Base-by-base conservation (phyloP, 345 rosid genomes). In the Sonneratia alba region DNA sequence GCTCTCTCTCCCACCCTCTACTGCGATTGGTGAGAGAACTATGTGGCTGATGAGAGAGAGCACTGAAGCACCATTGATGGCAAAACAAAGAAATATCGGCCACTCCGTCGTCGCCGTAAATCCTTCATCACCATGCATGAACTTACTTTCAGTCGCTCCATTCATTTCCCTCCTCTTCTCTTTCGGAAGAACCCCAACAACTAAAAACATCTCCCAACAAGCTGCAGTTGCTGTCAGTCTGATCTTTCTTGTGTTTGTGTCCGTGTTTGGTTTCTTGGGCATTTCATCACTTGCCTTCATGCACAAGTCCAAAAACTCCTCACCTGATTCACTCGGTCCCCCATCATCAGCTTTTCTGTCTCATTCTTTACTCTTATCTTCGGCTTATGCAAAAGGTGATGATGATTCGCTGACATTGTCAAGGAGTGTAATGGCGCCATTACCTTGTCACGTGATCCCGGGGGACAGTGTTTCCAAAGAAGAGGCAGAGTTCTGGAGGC, bases 401-500 rank as follows among this genome's bases (percentile, higher is more conserved):
- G n/a, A 36, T 7, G 69, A 15, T 36, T 8, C 22, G 13, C 57
- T 19, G 57, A 16, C 57, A 53, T 19, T 53, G n/a, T 53, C 57
- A 8, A 53, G 57, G 57, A 53, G 57, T 15, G 22, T 19, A 5
- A 53, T 53, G 57, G 21, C 19, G 57, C 81, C 75, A 47, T 70
- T 77, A 13, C 61, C 57, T 36, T 19, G 4, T 18, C 57, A 53
- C n/a, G 22, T 19, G 57, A 53, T 19, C 57, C 16, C 7, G 19
- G 22, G 57, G n/a, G 57, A 53, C 21, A 18, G 19, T 18, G n/a
- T 36, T 0, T 32, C 24, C 22, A 11, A 21, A 36, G 18, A 18
- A 47, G 79, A 74, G 24, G 75, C 72, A 34, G 97, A 85, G 81
- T 91, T 95, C 64, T 95, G 99, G 99, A 85, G 83, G 79, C 97